These are phyloP conservation scores for Endocladia muricata DNA, from an alignment of 31 red algal species.

Conservation along the genomic window DNA sequence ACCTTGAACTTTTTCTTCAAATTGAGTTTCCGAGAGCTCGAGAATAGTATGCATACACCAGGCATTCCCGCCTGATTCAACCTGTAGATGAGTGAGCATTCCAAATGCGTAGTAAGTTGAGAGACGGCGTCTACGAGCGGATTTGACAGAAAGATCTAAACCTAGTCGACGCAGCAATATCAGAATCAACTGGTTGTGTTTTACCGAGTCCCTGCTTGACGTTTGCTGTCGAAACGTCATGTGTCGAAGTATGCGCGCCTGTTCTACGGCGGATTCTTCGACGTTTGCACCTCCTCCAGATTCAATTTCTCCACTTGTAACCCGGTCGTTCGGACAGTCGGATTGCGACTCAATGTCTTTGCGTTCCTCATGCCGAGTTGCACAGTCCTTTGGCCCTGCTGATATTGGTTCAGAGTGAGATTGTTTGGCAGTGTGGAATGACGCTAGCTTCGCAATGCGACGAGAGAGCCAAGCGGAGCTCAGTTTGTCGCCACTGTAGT, in stretches of 20 bases:
- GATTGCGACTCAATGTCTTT: not conserved
- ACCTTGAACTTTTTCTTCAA: not conserved
- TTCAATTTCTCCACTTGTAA: too few species aligned
- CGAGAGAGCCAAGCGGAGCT: not conserved
- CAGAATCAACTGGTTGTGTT: not conserved
- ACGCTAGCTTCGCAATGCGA: not conserved
- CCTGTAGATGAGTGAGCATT: slow-evolving; percentile 41
- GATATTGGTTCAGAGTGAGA: not conserved
- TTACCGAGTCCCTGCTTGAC: not conserved
- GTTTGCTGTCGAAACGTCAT: too few species aligned
- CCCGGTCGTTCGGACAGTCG: not conserved
- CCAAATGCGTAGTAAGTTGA: slow-evolving; percentile 40
- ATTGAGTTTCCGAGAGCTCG: slow-evolving; percentile 19
- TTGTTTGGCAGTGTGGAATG: not conserved
- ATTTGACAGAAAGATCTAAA: slow-evolving; percentile 26
- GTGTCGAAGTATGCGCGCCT: not conserved
- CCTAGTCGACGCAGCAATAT: slow-evolving; percentile 26
- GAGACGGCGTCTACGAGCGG: slow-evolving; percentile 22
- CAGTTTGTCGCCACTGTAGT: not conserved
- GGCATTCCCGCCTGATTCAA: slow-evolving; percentile 44
- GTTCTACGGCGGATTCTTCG: not conserved
- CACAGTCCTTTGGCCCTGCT: not conserved
- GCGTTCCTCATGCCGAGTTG: too few species aligned
- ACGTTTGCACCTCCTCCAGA: not conserved
- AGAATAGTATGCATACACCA: slow-evolving; percentile 24